These are phyloP conservation scores for Cystobasidium pallidum DNA, from an alignment of 1,284 basidiomycete species.

Conservation along the genomic window DNA sequence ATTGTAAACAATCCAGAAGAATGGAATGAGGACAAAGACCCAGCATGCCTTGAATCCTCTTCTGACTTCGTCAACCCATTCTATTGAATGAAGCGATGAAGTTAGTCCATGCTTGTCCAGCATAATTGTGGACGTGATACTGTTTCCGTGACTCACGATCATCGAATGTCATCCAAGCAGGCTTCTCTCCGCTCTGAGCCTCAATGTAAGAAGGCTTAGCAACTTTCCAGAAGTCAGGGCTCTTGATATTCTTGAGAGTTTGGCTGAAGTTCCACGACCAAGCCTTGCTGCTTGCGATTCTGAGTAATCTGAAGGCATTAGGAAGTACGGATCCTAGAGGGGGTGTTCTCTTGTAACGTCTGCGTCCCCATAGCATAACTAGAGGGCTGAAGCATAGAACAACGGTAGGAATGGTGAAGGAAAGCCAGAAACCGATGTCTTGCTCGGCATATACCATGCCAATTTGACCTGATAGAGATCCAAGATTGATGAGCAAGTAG, in stretches of 20 bases:
- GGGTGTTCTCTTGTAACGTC: slow-evolving; percentile 68
- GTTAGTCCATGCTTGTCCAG: too few species aligned
- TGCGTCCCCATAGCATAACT: slow-evolving; percentile 69
- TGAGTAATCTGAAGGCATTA: slow-evolving; percentile 56
- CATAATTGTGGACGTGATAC: too few species aligned
- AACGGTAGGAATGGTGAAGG: slow-evolving; percentile 57
- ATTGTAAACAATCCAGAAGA: slow-evolving; percentile 69
- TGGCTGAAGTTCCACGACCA: slow-evolving; percentile 56
- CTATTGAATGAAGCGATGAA: slow-evolving; percentile 65
- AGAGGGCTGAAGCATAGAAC: slow-evolving; percentile 63
- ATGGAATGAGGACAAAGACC: slow-evolving; percentile 73
- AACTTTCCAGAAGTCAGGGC: slow-evolving; percentile 74
- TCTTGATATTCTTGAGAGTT: slow-evolving; percentile 56
- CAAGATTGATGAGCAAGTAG: slow-evolving; percentile 71
- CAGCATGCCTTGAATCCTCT: slow-evolving; percentile 81
- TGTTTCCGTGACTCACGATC: slow-evolving; percentile 28
- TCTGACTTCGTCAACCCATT: slow-evolving; percentile 80
- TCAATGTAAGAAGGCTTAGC: slow-evolving; percentile 65
- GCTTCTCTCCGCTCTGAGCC: slow-evolving; percentile 48
- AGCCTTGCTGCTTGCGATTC: slow-evolving; percentile 54
- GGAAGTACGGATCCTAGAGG: slow-evolving; percentile 80
- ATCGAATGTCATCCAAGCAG: slow-evolving; percentile 59
- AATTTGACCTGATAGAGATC: slow-evolving; percentile 64
- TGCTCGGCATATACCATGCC: slow-evolving; percentile 57
- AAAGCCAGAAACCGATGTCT: slow-evolving; percentile 58